phyloP scores from a whole-genome alignment of 225 moss, liverwort and hornwort genomes.

The Marchantia polymorpha region DNA sequence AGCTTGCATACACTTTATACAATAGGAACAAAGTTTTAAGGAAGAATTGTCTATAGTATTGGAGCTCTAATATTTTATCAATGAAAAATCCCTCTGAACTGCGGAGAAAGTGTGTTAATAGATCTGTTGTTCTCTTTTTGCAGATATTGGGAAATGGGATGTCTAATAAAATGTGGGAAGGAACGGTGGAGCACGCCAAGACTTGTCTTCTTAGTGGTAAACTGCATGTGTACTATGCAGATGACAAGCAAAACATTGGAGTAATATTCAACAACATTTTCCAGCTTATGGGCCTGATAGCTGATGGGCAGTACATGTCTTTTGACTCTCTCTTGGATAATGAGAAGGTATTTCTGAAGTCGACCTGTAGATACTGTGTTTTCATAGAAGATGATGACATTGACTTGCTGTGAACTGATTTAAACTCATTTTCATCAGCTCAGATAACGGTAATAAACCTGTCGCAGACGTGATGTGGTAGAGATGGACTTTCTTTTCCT shows the following conservation, averaged over 20 bases:
- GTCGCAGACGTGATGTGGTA: too few relatives aligned
- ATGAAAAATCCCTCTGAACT: not conserved
- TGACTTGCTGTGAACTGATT: not conserved
- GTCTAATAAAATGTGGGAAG: conserved; percentile 55
- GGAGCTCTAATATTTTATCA: too few relatives aligned
- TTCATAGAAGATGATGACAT: not conserved
- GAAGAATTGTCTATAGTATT: too few relatives aligned
- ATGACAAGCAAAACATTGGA: conserved; percentile 48
- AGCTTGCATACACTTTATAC: not conserved
- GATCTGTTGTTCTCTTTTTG: not conserved
- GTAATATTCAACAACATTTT: conserved; percentile 48
- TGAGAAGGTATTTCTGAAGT: conserved; percentile 34
- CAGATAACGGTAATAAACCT: too few relatives aligned
- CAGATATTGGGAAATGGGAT: conserved; percentile 43
- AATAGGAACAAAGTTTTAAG: too few relatives aligned
- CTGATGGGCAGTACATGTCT: conserved; percentile 45
- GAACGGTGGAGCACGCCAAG: conserved; percentile 45
- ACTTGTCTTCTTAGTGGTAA: conserved; percentile 47
- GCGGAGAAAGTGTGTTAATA: not conserved
- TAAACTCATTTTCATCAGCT: too few relatives aligned
- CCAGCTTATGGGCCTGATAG: conserved; percentile 49
- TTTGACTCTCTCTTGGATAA: conserved; percentile 44
- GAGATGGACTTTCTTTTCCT: too few relatives aligned
- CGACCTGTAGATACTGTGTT: not conserved
- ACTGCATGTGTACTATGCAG: conserved; percentile 48